Evolutionary conservation across 257 asterid genomes (phyloP).

Genomic region (Ajuga chamaepitys): DNA sequence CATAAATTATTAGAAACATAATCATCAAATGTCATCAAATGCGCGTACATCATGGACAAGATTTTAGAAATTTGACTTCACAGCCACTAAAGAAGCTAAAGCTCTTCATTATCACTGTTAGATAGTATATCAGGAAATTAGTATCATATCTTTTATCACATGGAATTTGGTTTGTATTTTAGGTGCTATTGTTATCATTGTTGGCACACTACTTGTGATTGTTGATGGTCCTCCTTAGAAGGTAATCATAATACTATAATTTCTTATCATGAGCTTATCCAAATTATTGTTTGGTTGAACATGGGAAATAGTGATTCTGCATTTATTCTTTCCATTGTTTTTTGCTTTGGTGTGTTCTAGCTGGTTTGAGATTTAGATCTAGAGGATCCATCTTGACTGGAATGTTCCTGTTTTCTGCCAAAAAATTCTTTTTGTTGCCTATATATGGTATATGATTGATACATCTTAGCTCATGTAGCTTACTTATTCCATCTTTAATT

Average conservation of each 20-base stretch:
- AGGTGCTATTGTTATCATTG: slow-evolving; percentile 22
- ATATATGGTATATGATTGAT: neutral
- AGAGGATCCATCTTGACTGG: neutral
- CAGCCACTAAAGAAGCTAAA: slow-evolving; percentile 69
- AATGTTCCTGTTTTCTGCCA: neutral
- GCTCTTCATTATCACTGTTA: slow-evolving; percentile 48
- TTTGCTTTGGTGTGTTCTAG: neutral
- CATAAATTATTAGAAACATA: too few relatives aligned
- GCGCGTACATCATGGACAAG: slow-evolving; percentile 59
- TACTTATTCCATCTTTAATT: neutral
- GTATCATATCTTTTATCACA: slow-evolving; percentile 56
- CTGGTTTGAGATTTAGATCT: neutral
- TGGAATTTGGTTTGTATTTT: slow-evolving; percentile 41
- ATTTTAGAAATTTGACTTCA: slow-evolving; percentile 54
- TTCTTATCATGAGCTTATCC: neutral
- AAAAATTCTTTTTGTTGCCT: neutral
- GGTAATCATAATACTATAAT: slow-evolving; percentile 26
- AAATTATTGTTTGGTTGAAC: neutral
- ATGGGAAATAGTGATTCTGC: neutral
- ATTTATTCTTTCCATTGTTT: neutral
- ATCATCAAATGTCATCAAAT: too few relatives aligned
- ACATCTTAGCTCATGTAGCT: neutral
- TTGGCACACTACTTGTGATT: slow-evolving; percentile 33
- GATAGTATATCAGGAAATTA: slow-evolving; percentile 47
- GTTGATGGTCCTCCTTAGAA: slow-evolving; percentile 67